Conservation (phyloP, 1,284 basidiomycete species). For the Trametes polyzona region DNA sequence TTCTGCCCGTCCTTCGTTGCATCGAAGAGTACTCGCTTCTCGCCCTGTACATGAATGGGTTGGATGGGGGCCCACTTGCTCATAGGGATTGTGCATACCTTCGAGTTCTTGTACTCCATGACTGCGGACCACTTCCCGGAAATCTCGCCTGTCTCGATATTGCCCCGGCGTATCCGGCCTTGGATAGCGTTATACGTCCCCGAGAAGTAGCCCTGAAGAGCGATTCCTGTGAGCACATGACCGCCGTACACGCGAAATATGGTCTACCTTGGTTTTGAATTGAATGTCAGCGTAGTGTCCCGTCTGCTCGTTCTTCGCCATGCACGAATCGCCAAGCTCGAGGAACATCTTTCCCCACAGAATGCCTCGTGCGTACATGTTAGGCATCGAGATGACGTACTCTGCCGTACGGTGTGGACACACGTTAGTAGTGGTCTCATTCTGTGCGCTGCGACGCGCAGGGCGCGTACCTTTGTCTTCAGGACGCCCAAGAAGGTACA, state of each 20-base stretch:
- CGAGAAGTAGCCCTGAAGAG: slow-evolving; percentile 87
- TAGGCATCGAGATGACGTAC: slow-evolving; percentile 92
- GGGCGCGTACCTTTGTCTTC: slow-evolving; percentile 80
- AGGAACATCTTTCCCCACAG: slow-evolving; percentile 98
- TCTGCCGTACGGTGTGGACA: slow-evolving; percentile 53
- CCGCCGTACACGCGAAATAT: too few relatives aligned
- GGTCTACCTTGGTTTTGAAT: slow-evolving; percentile 96
- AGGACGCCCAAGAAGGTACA: slow-evolving; percentile 78
- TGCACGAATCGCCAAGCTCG: slow-evolving; percentile 91
- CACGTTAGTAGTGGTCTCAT: neutral
- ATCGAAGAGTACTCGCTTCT: slow-evolving; percentile 85
- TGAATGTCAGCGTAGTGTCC: slow-evolving; percentile 85
- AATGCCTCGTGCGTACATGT: slow-evolving; percentile 98
- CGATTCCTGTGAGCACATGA: neutral
- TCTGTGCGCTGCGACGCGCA: neutral
- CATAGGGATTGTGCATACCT: slow-evolving; percentile 46
- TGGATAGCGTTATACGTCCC: slow-evolving; percentile 93
- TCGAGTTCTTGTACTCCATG: slow-evolving; percentile 84
- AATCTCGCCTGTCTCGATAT: slow-evolving; percentile 83
- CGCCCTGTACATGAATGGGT: slow-evolving; percentile 54
- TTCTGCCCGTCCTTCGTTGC: slow-evolving; percentile 74
- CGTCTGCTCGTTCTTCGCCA: slow-evolving; percentile 82
- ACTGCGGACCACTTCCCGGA: slow-evolving; percentile 89
- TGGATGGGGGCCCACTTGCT: too few relatives aligned
- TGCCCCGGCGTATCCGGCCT: slow-evolving; percentile 77